These are phyloP conservation scores for Microascus cirrosus DNA, from an alignment of 2,329 filamentous ascomycete genomes.

Conservation along the genomic window DNA sequence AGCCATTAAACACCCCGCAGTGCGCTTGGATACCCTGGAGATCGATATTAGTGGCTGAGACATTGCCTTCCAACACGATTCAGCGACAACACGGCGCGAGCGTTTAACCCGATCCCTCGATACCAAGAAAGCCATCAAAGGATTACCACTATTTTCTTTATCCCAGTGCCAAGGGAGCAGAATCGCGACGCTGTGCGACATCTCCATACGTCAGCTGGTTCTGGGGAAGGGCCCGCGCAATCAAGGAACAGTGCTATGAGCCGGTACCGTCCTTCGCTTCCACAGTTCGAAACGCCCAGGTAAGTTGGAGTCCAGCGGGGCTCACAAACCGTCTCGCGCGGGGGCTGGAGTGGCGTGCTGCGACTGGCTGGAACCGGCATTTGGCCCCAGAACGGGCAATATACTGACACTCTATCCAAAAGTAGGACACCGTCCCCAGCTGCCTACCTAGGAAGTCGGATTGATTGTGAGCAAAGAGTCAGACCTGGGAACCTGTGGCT, in stretches of 20 bases:
- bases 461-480: neutral
- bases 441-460: slow-evolving; percentile 1
- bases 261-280: neutral
- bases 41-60: neutral
- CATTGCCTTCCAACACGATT: neutral
- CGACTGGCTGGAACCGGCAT: neutral
- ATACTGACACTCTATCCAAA: neutral
- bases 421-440: slow-evolving; percentile 1
- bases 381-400: neutral
- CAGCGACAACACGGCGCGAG: neutral
- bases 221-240: neutral
- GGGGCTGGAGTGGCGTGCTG: neutral
- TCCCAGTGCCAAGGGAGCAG: neutral
- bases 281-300: neutral
- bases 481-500: slow-evolving; percentile 1
- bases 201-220: neutral
- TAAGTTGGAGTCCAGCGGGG: neutral
- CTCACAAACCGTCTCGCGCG: neutral
- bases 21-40: neutral
- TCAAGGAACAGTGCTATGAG: neutral
- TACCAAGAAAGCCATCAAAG: neutral
- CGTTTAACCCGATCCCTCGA: neutral
- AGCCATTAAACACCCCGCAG: neutral
- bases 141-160: neutral
- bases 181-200: neutral